Evolutionary conservation across 768 basidiomycete species (phyloP), one percentile per base, ranked within the genome.

Genomic region (Leccinum variicolor): DNA sequence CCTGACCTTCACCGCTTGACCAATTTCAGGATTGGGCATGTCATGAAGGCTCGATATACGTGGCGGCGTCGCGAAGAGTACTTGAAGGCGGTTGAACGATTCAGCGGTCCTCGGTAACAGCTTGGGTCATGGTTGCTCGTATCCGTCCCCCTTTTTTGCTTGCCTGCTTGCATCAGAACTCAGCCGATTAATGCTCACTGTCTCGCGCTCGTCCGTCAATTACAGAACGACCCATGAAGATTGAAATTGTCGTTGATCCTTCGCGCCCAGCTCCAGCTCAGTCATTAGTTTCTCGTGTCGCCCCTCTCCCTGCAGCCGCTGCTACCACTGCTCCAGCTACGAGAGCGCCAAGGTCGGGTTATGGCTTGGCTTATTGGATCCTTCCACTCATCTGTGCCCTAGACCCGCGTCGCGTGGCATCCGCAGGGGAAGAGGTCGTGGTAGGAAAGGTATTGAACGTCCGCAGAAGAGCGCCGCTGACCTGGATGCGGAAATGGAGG

Each of bases 401-500:
- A 66, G 75, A 66, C 61, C 70, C 23, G 70, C 65, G 36, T 68
- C 72, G 29, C 73, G 72, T 60, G 76, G 78, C 57, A 76, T 81
- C 57, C 81, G 84, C 15, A 78, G 81, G 54, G 75, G 76, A 39
- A 76, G 80, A 62, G 75, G 74, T 14, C 72, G 73, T 23, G 69
- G 69, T 41, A 78, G 81, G 64, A 83, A 81, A 65, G 69, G 63
- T 43, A 57, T 17, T 17, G 85, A 89, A 53, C 78, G 92, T 61
- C 83, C 89, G 5, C 76, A 79, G 55, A 96, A 96, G 79, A 84
- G 85, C 21, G 92, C 79, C 3, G 96, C 92, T 31, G 92, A 95
- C 70, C 84, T 98, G 45, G 96, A 98, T 71, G 94, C 95, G 8
- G 96, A 98, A 80, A 98, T 98, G 96, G 90, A 90, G 84, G 96